Evolutionary conservation across 306 rosid species (phyloP).

Genomic region (Castanospermum australe): DNA sequence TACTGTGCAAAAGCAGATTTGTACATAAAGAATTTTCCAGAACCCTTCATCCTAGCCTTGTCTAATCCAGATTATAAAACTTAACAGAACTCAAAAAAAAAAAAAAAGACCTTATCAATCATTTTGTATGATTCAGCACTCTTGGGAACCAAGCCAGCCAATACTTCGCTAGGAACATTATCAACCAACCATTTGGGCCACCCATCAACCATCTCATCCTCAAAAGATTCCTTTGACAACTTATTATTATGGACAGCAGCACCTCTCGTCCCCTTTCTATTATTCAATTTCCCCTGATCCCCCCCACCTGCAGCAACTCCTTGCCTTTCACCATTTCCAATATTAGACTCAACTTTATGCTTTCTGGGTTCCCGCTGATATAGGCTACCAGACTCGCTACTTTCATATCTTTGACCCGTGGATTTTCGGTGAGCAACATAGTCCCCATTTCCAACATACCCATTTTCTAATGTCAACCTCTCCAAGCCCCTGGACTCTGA

Average conservation of each 20-base stretch:
- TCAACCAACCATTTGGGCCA: conserved; percentile 48
- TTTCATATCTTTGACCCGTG: conserved; percentile 39
- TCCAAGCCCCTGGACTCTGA: conserved; percentile 36
- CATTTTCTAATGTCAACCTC: conserved; percentile 59
- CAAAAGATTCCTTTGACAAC: conserved; percentile 27
- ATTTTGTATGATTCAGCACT: conserved; percentile 78
- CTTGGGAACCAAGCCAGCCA: conserved; percentile 67
- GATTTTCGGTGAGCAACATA: conserved; percentile 48
- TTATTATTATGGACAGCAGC: conserved; percentile 8
- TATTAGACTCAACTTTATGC: conserved; percentile 16
- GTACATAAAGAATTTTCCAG: background rate
- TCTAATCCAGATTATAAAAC: background rate
- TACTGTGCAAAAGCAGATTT: background rate
- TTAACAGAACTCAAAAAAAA: background rate
- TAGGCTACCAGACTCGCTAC: background rate
- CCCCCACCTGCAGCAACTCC: background rate
- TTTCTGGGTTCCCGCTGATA: conserved; percentile 24
- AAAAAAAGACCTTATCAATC: conserved; percentile 64
- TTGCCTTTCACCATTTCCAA: conserved; percentile 19
- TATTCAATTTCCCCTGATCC: conserved; percentile 1
- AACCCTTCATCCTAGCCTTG: background rate
- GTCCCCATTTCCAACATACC: conserved; percentile 43
- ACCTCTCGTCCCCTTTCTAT: conserved; percentile 27
- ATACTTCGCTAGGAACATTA: conserved; percentile 32
- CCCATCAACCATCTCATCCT: conserved; percentile 40